Evolutionary conservation across 371 early-diverging fungal species (phyloP).

Genomic region (Mucor saturninus): DNA sequence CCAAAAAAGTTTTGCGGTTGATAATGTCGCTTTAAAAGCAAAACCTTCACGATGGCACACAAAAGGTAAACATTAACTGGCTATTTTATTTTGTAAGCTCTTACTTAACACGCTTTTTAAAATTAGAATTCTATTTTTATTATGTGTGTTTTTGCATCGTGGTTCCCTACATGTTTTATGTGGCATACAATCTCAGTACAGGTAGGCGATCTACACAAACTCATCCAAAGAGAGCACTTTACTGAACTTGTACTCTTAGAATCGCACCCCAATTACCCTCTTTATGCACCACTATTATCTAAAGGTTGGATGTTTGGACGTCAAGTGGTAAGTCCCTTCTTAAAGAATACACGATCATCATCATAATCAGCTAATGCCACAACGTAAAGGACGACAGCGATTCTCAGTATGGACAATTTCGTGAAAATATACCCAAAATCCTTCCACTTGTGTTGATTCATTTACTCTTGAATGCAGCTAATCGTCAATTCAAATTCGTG

Average conservation of each 20-base stretch:
- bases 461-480: constrained; percentile 53
- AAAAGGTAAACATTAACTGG: constrained; percentile 26
- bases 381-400: constrained; percentile 78
- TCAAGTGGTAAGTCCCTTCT: constrained; percentile 62
- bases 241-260: constrained; percentile 23
- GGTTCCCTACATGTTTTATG: constrained; percentile 71
- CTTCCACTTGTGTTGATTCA: constrained; percentile 55
- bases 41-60: constrained; percentile 45
- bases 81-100: not conserved
- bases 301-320: constrained; percentile 73
- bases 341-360: not conserved
- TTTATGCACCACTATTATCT: constrained; percentile 56
- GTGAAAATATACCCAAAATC: constrained; percentile 74
- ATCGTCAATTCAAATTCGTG: constrained; percentile 26
- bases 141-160: constrained; percentile 62
- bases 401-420: constrained; percentile 80
- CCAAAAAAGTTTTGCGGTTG: not conserved
- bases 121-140: constrained; percentile 75
- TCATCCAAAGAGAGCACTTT: no score
- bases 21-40: not conserved
- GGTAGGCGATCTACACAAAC: constrained; percentile 31
- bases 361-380: not conserved
- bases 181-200: constrained; percentile 64
- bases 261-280: constrained; percentile 59
- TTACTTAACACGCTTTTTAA: not conserved